phyloP scores from a whole-genome alignment of 129 eudicot genomes.

The Helichrysum umbraculigerum region DNA sequence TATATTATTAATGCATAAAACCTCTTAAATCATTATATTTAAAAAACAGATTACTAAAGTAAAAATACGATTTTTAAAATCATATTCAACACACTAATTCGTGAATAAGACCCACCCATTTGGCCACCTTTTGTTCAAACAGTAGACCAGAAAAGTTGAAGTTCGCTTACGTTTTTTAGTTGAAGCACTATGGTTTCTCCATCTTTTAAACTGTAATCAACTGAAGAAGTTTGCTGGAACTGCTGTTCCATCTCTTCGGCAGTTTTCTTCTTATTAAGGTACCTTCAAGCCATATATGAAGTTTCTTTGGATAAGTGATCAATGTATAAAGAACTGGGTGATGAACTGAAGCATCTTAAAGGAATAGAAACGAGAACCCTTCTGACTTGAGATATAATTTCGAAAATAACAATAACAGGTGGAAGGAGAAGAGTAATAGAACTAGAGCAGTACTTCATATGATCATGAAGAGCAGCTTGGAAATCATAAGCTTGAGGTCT shows the following conservation, averaged over 20 bases:
- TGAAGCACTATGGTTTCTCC: constrained; percentile 94
- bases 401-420: too few relatives aligned
- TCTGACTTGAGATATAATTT: background rate
- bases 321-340: constrained; percentile 5
- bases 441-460: constrained; percentile 71
- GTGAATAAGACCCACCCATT: background rate
- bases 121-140: constrained; percentile 5
- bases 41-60: background rate
- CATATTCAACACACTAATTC: background rate
- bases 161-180: constrained; percentile 61
- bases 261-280: constrained; percentile 91
- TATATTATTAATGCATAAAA: background rate
- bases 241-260: constrained; percentile 99
- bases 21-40: background rate
- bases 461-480: constrained; percentile 99
- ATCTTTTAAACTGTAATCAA: constrained; percentile 94
- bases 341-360: background rate
- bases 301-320: background rate
- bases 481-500: constrained; percentile 96
- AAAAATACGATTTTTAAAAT: background rate
- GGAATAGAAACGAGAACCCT: background rate
- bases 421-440: background rate
- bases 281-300: constrained; percentile 43
- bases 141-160: background rate
- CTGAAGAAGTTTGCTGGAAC: constrained; percentile 67